Base-by-base conservation (phyloP, 108 stramenopile species). In the Pseudonitzschia pungens region DNA sequence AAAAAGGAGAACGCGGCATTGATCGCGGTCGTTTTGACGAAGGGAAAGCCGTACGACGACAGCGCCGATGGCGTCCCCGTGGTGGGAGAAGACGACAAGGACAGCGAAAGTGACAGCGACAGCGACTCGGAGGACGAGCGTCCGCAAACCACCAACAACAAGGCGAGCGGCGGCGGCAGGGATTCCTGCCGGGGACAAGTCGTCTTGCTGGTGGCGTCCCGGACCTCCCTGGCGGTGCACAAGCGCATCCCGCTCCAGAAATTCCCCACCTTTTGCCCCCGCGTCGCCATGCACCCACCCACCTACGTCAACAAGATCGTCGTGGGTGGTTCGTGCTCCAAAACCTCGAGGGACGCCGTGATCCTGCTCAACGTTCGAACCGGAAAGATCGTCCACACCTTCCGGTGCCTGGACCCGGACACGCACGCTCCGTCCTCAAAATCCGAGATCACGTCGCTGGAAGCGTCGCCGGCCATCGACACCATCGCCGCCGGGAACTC, bases 221-320 rank as follows among this genome's bases (percentile, higher is more conserved):
- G 92, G 24, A 71, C 51, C 7, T 60, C 79, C 2, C 54, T 94
- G 58, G 65, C 50, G 24, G 74, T 94, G 28, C 81, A 89, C 76
- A 90, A 87, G 31, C 84, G 86, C 5, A 83, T 91, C 52, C 66
- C 72, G 42, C 72, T 94, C 60, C 50, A 44, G 8, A 77, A 69
- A 28, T 51, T 75, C 44, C 70, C 76, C 10, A 65, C 85, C 58
- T 90, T 94, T 71, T 75, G 75, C 33, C 89, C 93, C 1, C 42
- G 72, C 31, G 78, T 81, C 14, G 88, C 87, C 16, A 70, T 90
- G 21, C 93, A 94, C 76, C 93, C 93, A 33, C 81, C 89, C 22
- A 90, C 93, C 22, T 94, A 94, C 76, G 81, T 94, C 50, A 94
- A 94, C 81, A 95, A 95, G 71, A 91, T 95, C 59, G 52, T 95